Conservation (phyloP, 2,329 filamentous ascomycete species). For the Colletotrichum cereale region DNA sequence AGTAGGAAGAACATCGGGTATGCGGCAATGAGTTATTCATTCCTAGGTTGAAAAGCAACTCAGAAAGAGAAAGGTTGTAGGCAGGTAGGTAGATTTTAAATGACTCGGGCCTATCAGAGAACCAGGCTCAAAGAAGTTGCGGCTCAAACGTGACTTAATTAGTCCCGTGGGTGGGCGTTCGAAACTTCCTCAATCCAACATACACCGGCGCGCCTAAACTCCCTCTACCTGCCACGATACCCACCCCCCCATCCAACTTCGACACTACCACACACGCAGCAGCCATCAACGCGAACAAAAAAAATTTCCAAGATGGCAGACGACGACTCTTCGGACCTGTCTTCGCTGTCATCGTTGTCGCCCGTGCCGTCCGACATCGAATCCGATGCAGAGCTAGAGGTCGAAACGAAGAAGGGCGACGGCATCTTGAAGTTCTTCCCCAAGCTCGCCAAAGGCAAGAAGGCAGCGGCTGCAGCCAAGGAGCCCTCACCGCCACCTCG, state of each 20-base stretch:
- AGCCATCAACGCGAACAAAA: conserved; percentile 21
- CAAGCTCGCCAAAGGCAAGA: conserved; percentile 63
- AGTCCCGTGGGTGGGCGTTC: conserved; percentile 38
- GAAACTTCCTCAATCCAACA: conserved; percentile 37
- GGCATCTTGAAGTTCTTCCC: conserved; percentile 78
- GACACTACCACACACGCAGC: conserved; percentile 1
- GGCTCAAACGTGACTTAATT: conserved; percentile 41
- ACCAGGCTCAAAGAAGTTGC: conserved; percentile 36
- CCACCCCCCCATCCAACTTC: conserved; percentile 39
- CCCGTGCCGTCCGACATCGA: conserved; percentile 60
- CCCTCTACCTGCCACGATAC: conserved; percentile 46
- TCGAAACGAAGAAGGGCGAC: conserved; percentile 57
- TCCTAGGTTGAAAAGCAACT: not conserved
- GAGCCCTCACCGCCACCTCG: conserved; percentile 74
- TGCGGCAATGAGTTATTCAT: conserved; percentile 4
- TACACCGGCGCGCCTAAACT: conserved; percentile 34
- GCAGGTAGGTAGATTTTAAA: conserved; percentile 36
- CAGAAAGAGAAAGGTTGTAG: conserved; percentile 15
- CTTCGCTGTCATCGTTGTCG: conserved; percentile 65
- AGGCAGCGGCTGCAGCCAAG: conserved; percentile 59
- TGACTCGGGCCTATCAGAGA: conserved; percentile 42
- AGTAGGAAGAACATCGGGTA: not conserved
- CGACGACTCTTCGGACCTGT: conserved; percentile 74
- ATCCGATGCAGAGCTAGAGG: conserved; percentile 67
- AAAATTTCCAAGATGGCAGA: conserved; percentile 64